A percentile compares a stretch with the other conserved stretches of the same genome.
Evolutionary conservation across 2,329 filamentous ascomycete species (phyloP).

Genomic region (Fusarium sp.): DNA sequence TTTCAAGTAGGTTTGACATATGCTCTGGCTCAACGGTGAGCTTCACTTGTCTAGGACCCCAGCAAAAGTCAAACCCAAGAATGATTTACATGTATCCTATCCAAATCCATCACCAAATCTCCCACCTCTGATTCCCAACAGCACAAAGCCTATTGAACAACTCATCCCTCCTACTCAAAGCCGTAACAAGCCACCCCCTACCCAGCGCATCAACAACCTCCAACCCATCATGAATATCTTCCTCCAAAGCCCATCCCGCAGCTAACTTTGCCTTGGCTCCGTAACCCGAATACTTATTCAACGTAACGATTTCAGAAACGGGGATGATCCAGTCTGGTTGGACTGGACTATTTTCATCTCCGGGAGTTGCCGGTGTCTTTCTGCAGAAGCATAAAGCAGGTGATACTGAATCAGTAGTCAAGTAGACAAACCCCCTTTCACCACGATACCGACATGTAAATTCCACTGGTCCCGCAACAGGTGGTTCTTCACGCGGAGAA

Average conservation of each 20-base stretch:
- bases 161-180: slow-evolving; percentile 76
- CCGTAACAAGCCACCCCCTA: slow-evolving; percentile 70
- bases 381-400: slow-evolving; percentile 17
- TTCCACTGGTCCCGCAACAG: slow-evolving; percentile 70
- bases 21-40: fast-evolving
- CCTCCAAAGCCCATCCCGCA: slow-evolving; percentile 78
- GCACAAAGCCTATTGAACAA: slow-evolving; percentile 80
- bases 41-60: background rate
- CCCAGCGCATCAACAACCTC: slow-evolving; percentile 66
- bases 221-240: slow-evolving; percentile 78
- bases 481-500: background rate
- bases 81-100: background rate
- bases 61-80: no score
- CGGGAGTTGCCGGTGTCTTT: background rate
- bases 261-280: slow-evolving; percentile 84
- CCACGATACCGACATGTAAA: slow-evolving; percentile 77
- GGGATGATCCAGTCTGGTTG: slow-evolving; percentile 75
- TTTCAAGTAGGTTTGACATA: background rate
- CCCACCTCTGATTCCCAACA: slow-evolving; percentile 83
- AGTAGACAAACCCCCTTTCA: slow-evolving; percentile 64
- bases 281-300: slow-evolving; percentile 81
- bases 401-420: slow-evolving; percentile 11
- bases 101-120: slow-evolving; percentile 61
- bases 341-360: slow-evolving; percentile 36
- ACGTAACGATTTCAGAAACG: slow-evolving; percentile 73